These are phyloP conservation scores for Thraustochytrium aureum DNA, from an alignment of 352 stramenopile species.

Conservation along the genomic window DNA sequence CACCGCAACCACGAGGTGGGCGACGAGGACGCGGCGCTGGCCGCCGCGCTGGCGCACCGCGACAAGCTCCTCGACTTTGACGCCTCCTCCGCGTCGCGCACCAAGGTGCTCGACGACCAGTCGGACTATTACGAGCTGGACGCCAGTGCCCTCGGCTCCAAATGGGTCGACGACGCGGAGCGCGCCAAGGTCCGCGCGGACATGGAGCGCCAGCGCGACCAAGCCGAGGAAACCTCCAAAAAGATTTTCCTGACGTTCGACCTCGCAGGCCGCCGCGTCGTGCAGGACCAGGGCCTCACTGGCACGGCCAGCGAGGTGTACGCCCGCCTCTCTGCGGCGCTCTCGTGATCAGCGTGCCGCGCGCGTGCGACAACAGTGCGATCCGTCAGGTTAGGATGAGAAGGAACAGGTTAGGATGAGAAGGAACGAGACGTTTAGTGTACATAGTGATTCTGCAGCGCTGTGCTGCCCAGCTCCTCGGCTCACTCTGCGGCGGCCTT, in stretches of 20 bases:
- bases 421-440: too few relatives aligned
- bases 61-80: slow-evolving; percentile 55
- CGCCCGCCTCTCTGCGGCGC: neutral
- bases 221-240: slow-evolving; percentile 23
- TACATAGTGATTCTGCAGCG: too few relatives aligned
- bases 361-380: too few relatives aligned
- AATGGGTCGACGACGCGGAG: slow-evolving; percentile 10
- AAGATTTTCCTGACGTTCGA: slow-evolving; percentile 36
- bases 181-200: neutral
- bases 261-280: slow-evolving; percentile 13
- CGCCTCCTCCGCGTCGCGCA: slow-evolving; percentile 14
- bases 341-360: too few relatives aligned
- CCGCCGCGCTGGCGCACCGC: slow-evolving; percentile 39
- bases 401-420: too few relatives aligned
- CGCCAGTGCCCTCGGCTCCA: slow-evolving; percentile 21
- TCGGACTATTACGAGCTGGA: slow-evolving; percentile 54
- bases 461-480: too few relatives aligned
- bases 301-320: neutral
- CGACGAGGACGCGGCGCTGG: slow-evolving; percentile 10
- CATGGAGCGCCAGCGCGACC: neutral
- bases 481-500: too few relatives aligned
- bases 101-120: slow-evolving; percentile 55
- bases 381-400: too few relatives aligned
- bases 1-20: neutral
- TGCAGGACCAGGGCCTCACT: slow-evolving; percentile 3